Base-by-base conservation (phyloP, 768 basidiomycete species). In the Lentinus tigrinus region DNA sequence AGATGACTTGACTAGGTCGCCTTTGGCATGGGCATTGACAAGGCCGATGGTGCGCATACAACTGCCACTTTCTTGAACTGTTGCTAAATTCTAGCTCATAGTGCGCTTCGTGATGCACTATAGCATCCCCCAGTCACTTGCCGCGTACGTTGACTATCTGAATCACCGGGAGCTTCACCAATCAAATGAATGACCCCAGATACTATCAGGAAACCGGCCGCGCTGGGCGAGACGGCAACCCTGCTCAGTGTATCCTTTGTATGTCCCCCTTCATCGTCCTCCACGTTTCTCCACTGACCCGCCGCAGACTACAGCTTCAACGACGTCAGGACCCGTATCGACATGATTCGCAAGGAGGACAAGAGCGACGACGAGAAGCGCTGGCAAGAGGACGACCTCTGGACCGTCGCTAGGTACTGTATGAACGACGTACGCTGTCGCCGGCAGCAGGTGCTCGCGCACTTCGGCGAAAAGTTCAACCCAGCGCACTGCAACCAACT, bases 11-110 rank as follows among this genome's bases (percentile, higher is more conserved):
- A n/a, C 19, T 34, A 95, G 93, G 85, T 95, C 63, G 95, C 95
- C 0, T 98, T 98, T 70, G 96, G 96, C 11, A 98, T 98, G 95
- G 95, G 96, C 1, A 92, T 96, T 49, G 92, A 95, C 72, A 95
- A 95, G 70, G 71, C 85, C 5, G 82, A 91, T 65, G 89, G 89
- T 89, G 69, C 61, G 75, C 50, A 14, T 3, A 14, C 10, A 14
- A 34, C n/a, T n/a, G n/a, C 38, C 14, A 47, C 28, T 27, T 16
- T 3, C 14, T 9, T 56, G 5, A 34, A 36, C 24, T 19, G 5
- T 37, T 31, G 31, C 10, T 40, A 49, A 31, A 27, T 21, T n/a
- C 28, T 4, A 37, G 44, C 27, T 43, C 21, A 39, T 52, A 93
- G 94, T 96, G 7, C 89, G 94, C 61, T 96, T 87, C 66, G 96